Conservation (phyloP, 139 green algal genomes). For the Tetraselmis chui region DNA sequence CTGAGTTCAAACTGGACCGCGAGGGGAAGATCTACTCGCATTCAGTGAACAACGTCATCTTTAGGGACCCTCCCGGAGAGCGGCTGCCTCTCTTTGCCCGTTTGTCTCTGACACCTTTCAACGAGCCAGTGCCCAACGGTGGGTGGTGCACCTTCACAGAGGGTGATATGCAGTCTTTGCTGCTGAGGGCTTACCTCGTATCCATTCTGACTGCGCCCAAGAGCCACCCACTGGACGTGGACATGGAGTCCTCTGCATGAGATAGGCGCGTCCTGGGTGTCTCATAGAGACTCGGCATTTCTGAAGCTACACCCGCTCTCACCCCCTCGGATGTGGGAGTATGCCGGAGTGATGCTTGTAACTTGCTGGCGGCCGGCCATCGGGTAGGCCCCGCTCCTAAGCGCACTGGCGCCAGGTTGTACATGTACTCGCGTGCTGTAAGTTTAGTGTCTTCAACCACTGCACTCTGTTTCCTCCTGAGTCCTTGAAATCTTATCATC, state of each 20-base stretch:
- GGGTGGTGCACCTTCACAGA: background rate
- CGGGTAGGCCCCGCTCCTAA: no score
- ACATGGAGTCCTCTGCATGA: background rate
- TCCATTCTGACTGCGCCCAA: background rate
- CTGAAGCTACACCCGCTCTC: no score
- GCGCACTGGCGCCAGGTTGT: no score
- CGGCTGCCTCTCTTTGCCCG: constrained; percentile 10
- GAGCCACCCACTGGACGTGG: background rate
- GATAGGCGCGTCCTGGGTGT: no score
- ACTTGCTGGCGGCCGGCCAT: no score
- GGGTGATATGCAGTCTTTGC: background rate
- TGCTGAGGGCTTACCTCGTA: background rate
- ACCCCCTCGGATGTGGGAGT: no score
- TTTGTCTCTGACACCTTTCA: background rate
- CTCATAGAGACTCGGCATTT: no score
- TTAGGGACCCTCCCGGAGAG: constrained; percentile 52
- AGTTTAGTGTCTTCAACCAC: no score
- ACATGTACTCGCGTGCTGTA: no score
- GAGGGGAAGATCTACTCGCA: constrained; percentile 84
- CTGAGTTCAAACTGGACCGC: constrained; percentile 82
- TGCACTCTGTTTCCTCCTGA: no score
- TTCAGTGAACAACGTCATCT: constrained; percentile 68
- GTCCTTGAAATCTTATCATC: no score
- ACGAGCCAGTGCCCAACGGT: background rate
- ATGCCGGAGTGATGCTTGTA: no score